These are phyloP conservation scores for Salvia splendens DNA, from an alignment of 257 asterid genomes.

Conservation along the genomic window DNA sequence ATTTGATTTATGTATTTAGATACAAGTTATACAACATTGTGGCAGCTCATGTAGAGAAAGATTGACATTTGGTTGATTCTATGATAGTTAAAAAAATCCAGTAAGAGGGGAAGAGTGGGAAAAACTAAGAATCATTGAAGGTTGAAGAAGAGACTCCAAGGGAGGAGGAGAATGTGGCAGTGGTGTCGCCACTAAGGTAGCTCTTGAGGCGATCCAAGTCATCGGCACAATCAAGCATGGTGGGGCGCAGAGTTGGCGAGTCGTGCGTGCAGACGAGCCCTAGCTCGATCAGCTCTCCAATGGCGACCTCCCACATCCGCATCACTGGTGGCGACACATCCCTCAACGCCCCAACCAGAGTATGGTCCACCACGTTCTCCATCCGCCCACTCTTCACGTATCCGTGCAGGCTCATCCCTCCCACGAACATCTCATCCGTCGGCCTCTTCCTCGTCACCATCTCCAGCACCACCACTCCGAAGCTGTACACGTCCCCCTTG, in stretches of 20 bases:
- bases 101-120: too few species aligned
- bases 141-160: constrained; percentile 55
- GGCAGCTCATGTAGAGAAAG: background rate
- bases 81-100: background rate
- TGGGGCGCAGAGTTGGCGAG: constrained; percentile 48
- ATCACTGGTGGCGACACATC: constrained; percentile 42
- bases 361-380: constrained; percentile 42
- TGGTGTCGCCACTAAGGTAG: constrained; percentile 54
- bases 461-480: constrained; percentile 58
- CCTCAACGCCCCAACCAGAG: constrained; percentile 42
- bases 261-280: constrained; percentile 57
- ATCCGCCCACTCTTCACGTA: constrained; percentile 43
- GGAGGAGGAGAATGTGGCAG: constrained; percentile 55
- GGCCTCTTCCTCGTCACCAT: constrained; percentile 59
- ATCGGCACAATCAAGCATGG: constrained; percentile 64
- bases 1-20: too few species aligned
- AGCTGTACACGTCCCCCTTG: constrained; percentile 62
- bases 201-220: constrained; percentile 61
- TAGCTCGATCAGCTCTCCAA: constrained; percentile 48
- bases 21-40: too few species aligned
- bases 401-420: constrained; percentile 44
- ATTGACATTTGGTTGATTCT: background rate
- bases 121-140: constrained; percentile 19
- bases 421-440: constrained; percentile 46
- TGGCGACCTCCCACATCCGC: constrained; percentile 57